Percentiles rank a stretch among this genome's conserved stretches.
Conservation (phyloP, 2,329 filamentous ascomycete genomes). For the Chaetomiaceae sp. region DNA sequence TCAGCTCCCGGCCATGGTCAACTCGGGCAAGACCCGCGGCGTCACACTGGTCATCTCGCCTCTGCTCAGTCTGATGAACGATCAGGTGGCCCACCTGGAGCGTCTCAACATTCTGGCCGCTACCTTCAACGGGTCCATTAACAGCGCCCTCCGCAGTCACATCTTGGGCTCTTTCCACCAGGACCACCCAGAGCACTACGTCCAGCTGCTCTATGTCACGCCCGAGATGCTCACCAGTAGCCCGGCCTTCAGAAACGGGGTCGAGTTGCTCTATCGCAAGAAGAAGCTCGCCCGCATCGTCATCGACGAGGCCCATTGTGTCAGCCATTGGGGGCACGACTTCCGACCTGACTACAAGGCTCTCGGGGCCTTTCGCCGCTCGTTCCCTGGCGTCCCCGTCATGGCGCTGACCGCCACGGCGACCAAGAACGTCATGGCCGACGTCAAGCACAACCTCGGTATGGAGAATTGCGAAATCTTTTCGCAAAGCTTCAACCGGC, state of each 20-base stretch:
- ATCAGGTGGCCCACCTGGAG: constrained; percentile 82
- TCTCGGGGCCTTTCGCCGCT: constrained; percentile 67
- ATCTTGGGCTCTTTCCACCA: constrained; percentile 63
- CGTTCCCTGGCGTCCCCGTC: constrained; percentile 75
- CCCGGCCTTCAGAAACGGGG: constrained; percentile 57
- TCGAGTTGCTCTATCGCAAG: constrained; percentile 64
- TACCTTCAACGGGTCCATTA: constrained; percentile 74
- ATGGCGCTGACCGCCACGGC: constrained; percentile 96
- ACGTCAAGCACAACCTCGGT: constrained; percentile 86
- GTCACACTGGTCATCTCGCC: constrained; percentile 95
- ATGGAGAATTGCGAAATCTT: constrained; percentile 77
- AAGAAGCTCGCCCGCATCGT: constrained; percentile 81
- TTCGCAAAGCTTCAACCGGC: constrained; percentile 93
- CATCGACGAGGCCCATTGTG: constrained; percentile 98
- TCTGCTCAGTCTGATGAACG: constrained; percentile 91
- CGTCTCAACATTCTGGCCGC: constrained; percentile 73
- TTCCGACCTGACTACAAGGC: constrained; percentile 95
- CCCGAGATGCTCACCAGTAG: constrained; percentile 95
- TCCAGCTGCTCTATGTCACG: constrained; percentile 90
- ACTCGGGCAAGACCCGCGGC: constrained; percentile 73
- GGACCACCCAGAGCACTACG: constrained; percentile 63
- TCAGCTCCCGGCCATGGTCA: constrained; percentile 83
- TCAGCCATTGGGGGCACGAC: constrained; percentile 98
- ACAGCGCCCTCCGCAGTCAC: constrained; percentile 55
- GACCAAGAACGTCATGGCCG: constrained; percentile 85